Conservation (phyloP, 2,329 filamentous ascomycete genomes). For the Hypoxylon sp. region DNA sequence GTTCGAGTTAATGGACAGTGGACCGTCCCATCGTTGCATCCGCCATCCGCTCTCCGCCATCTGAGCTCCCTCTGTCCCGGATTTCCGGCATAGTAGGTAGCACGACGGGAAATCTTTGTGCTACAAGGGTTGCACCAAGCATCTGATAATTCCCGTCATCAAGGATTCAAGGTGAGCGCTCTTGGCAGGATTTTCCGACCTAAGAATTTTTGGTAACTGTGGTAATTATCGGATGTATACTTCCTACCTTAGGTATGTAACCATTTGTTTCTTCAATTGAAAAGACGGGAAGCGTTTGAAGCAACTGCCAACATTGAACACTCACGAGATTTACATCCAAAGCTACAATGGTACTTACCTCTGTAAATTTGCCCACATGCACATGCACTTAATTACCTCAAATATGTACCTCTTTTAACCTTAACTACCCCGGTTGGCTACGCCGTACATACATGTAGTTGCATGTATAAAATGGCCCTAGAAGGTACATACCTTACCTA, state of each 20-base stretch:
- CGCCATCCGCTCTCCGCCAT: slow-evolving; percentile 40
- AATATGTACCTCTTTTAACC: background rate
- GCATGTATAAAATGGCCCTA: background rate
- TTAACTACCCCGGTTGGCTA: background rate
- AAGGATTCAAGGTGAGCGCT: slow-evolving; percentile 32
- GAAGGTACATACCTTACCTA: slow-evolving; percentile 5
- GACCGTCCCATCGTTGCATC: slow-evolving; percentile 43
- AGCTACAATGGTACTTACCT: background rate
- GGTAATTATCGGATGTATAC: background rate
- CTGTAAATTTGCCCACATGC: background rate
- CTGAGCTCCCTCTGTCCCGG: slow-evolving; percentile 40
- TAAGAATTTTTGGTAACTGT: slow-evolving; percentile 1
- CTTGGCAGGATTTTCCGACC: slow-evolving; percentile 25
- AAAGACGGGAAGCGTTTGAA: background rate
- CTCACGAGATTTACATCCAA: background rate
- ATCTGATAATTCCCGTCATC: slow-evolving; percentile 35
- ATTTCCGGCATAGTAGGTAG: slow-evolving; percentile 37
- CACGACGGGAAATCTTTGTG: slow-evolving; percentile 41
- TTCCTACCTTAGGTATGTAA: background rate
- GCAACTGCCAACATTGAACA: background rate
- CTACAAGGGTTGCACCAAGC: slow-evolving; percentile 35
- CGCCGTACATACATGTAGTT: background rate
- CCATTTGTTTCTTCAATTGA: background rate
- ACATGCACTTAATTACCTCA: background rate
- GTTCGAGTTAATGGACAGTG: slow-evolving; percentile 23